Evolutionary conservation across 495 filamentous ascomycete species (phyloP), one percentile per base, ranked within the genome.

Genomic region (Baudoinia panamericana): DNA sequence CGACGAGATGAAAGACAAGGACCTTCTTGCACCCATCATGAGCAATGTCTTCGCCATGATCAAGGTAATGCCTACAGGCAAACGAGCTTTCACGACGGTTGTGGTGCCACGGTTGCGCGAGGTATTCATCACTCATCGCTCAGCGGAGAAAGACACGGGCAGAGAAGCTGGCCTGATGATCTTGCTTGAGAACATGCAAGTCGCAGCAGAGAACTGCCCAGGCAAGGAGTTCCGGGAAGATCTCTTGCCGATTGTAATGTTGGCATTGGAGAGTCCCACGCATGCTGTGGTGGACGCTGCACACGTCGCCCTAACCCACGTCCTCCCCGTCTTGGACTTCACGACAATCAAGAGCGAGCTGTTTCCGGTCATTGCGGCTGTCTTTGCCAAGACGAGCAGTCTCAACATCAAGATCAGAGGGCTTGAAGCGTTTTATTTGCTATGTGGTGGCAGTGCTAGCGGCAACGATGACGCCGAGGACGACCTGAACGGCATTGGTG

Each of bases 151-250:
- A 35, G 90, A 94, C 5, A 71, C 79, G 11, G 18, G 27, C 1
- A 78, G 77, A 52, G 92, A 97, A 60, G 86, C 86, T 0, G 92
- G 88, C 3, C 63, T 96, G 26, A 86, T 92, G 69, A 76, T 92
- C 9, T 60, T 95, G 2, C 64, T 97, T 2, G 84, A 95, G 44
- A 85, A 93, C 45, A 71, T 93, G 49, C 60, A 64, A 3, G 62
- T 77, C 2, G 76, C 92, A 39, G 72, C 81, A 4, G 72, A 75
- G 4, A 90, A 88, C 41, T 92, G 80, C 46, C 75, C 79, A 3
- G 86, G 85, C 0, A 82, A 82, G 50, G 88, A 95, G 43, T 96
- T 96, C 59, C 94, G 94, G 63, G 85, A 93, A 47, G 86, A 92
- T 45, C 78, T 96, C 16, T 62, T 96, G 10, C 90, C 92, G 5